Base-by-base conservation (phyloP, 306 rosid genomes). In the Quercus rubra region DNA sequence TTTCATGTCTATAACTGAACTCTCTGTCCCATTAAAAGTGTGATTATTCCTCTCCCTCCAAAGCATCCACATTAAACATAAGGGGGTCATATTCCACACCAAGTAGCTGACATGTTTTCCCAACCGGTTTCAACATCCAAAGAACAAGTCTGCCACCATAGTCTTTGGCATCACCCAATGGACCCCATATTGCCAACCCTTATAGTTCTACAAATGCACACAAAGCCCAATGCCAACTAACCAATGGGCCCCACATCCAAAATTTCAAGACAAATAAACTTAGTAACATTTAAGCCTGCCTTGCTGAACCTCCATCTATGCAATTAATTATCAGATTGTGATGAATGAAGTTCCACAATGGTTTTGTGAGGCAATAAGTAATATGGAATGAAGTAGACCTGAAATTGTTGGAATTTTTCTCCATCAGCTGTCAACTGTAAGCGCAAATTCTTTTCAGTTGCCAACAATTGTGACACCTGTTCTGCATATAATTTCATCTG, bases 401-500 rank as follows among this genome's bases (percentile, higher is more conserved):
- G 99, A 80, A 94, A 94, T 80, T 91, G 99, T 90, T 91, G 94
- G 79, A 92, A 92, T 46, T 94, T 94, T 82, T 92, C 97, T 81
- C 99, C 99, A 86, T 92, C 99, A 69, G 99, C 88, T 43, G 97
- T 88, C 84, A 91, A 86, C 85, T 92, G 97, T 77, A 86, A 71
- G 64, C 92, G 95, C 80, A 94, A 88, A 81, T 84, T 89, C 87
- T 89, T 94, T 84, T 94, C 99, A 19, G 95, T 94, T 72, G 92
- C 79, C 81, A 91, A 84, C 82, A 92, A 83, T 61, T 90, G 97
- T 82, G 97, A 90, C 67, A 94, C 91, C 81, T 94, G 97, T 80
- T 94, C 97, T 8, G 93, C 99, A 89, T 92, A 92, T 89, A 90
- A 14, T 82, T 90, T 94, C 80, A 91, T 94, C 88, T 90, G 97